Evolutionary conservation across 169 alveolate genomes (phyloP).

Genomic region (Cryptosporidium ubiquitum): DNA sequence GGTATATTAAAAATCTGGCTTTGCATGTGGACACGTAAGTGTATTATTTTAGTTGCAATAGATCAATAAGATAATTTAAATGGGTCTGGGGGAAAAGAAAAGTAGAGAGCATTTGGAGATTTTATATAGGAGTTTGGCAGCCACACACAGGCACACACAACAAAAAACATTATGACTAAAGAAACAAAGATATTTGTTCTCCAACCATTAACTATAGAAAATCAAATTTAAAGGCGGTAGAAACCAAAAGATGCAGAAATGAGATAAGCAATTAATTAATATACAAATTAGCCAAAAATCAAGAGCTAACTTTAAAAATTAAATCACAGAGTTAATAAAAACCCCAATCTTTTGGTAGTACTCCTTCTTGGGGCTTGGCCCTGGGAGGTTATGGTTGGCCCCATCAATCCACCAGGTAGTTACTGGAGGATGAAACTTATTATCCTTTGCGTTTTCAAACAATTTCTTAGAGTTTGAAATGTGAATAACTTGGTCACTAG

Average conservation of each 20-base stretch:
- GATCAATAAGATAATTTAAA: too few species aligned
- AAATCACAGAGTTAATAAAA: constrained; percentile 24
- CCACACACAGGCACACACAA: background rate
- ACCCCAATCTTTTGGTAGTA: constrained; percentile 38
- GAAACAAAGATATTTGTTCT: too few species aligned
- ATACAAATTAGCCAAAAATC: background rate
- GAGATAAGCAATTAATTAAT: background rate
- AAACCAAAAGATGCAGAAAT: background rate
- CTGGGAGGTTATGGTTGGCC: constrained; percentile 60
- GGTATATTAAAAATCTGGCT: background rate
- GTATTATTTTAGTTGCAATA: background rate
- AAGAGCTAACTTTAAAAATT: background rate
- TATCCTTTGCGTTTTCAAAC: constrained; percentile 39
- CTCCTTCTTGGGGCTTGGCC: constrained; percentile 50
- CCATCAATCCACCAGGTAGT: constrained; percentile 74
- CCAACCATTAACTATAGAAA: background rate
- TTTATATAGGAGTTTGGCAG: too few species aligned
- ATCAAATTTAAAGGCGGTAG: background rate
- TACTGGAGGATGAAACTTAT: constrained; percentile 31
- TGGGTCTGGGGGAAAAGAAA: background rate
- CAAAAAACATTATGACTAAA: too few species aligned
- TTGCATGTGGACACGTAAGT: background rate
- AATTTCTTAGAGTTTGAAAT: constrained; percentile 40
- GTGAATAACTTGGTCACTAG: constrained; percentile 50
- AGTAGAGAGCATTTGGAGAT: background rate